A percentile compares a stretch with the other conserved stretches of the same genome.
These are phyloP conservation scores for Penicillium sclerotigenum DNA, from an alignment of 2,329 filamentous ascomycete species.

Conservation along the genomic window DNA sequence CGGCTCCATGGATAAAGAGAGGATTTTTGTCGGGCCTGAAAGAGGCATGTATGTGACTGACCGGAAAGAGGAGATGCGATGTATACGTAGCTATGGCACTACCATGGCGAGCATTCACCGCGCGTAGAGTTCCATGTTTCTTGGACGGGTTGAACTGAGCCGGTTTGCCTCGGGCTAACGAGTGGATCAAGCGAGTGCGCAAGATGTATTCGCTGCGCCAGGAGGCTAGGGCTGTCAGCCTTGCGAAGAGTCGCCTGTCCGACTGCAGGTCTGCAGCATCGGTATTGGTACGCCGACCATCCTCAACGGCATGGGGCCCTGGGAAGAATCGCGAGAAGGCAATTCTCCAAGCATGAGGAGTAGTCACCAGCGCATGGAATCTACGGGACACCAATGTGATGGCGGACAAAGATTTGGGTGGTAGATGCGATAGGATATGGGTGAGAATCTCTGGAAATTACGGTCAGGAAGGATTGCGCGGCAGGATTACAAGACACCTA, in stretches of 20 bases:
- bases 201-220: slow-evolving; percentile 96
- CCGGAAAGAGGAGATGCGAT: slow-evolving; percentile 73
- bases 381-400: slow-evolving; percentile 83
- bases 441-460: slow-evolving; percentile 74
- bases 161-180: slow-evolving; percentile 77
- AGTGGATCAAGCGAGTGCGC: slow-evolving; percentile 77
- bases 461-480: background rate
- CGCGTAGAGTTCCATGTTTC: slow-evolving; percentile 52
- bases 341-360: slow-evolving; percentile 88
- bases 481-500: slow-evolving; percentile 40
- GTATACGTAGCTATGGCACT: slow-evolving; percentile 80
- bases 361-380: slow-evolving; percentile 82
- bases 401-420: slow-evolving; percentile 75
- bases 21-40: slow-evolving; percentile 73
- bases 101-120: slow-evolving; percentile 60
- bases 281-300: slow-evolving; percentile 44
- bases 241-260: slow-evolving; percentile 74
- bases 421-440: slow-evolving; percentile 84
- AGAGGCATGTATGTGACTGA: slow-evolving; percentile 75
- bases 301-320: slow-evolving; percentile 60
- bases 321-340: slow-evolving; percentile 91
- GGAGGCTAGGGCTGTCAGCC: slow-evolving; percentile 78
- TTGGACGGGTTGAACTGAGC: slow-evolving; percentile 50
- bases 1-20: slow-evolving; percentile 76
- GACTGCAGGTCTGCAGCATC: slow-evolving; percentile 60